Evolutionary conservation across 1,284 basidiomycete genomes (phyloP).

Genomic region (Naganishia liquefaciens): DNA sequence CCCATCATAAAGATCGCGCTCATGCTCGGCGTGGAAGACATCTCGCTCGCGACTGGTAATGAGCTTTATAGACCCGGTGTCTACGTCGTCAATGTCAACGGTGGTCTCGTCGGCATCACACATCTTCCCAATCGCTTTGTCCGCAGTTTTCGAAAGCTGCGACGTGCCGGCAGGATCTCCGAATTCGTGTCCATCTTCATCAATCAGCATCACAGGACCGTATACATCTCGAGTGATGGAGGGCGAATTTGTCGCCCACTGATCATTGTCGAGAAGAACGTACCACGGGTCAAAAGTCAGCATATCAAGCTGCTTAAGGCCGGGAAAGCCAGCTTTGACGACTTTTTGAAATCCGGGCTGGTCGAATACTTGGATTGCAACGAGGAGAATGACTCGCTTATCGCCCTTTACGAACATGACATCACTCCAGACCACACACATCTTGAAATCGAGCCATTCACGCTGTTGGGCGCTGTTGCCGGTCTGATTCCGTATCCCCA

Average conservation of each 20-base stretch:
- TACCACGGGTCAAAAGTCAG: conserved; percentile 73
- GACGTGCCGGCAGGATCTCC: conserved; percentile 86
- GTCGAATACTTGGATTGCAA: conserved; percentile 99
- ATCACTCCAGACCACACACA: conserved; percentile 84
- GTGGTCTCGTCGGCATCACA: conserved; percentile 91
- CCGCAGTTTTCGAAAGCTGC: conserved; percentile 82
- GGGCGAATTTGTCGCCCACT: conserved; percentile 97
- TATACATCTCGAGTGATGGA: conserved; percentile 96
- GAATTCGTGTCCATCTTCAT: conserved; percentile 98
- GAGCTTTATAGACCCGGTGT: conserved; percentile 92
- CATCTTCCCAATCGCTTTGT: conserved; percentile 85
- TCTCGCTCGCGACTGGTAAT: conserved; percentile 85
- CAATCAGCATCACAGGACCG: conserved; percentile 91
- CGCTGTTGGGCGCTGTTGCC: conserved; percentile 93
- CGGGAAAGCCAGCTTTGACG: conserved; percentile 81
- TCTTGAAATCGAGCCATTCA: conserved; percentile 98
- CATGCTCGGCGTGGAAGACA: conserved; percentile 97
- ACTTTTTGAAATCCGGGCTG: conserved; percentile 91
- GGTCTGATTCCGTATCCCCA: conserved; percentile 99
- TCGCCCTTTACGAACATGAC: conserved; percentile 90
- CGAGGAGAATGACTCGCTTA: conserved; percentile 97
- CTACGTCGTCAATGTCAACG: conserved; percentile 96
- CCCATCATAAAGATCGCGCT: conserved; percentile 87
- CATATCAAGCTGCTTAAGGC: conserved; percentile 87
- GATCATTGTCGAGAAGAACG: conserved; percentile 91